Conservation (phyloP, 345 rosid genomes). For the Lumnitzera littorea region DNA sequence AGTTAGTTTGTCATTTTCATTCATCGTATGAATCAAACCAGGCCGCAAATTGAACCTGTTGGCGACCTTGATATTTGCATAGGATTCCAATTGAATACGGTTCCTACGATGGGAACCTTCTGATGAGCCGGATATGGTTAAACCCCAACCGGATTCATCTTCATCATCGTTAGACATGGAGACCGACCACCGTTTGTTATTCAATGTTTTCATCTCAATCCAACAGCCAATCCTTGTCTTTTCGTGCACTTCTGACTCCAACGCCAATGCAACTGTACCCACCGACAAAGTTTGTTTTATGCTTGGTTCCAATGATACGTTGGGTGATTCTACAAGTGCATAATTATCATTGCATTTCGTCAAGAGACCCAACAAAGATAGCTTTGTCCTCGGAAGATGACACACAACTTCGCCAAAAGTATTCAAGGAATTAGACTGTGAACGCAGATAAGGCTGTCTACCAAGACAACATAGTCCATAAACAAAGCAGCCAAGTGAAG, state of each 20-base stretch:
- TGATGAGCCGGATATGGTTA: constrained; percentile 43
- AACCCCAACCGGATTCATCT: constrained; percentile 77
- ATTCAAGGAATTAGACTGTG: constrained; percentile 26
- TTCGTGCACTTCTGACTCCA: constrained; percentile 63
- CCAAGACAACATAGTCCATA: constrained; percentile 21
- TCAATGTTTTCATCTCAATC: constrained; percentile 58
- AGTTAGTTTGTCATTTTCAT: constrained; percentile 38
- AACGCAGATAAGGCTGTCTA: no score
- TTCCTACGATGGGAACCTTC: constrained; percentile 33
- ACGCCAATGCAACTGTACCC: constrained; percentile 47
- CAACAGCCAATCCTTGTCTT: constrained; percentile 54
- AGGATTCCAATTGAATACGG: constrained; percentile 59
- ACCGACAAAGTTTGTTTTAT: constrained; percentile 14
- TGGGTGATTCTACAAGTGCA: constrained; percentile 17
- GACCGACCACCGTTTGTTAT: constrained; percentile 48
- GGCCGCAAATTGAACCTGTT: constrained; percentile 56
- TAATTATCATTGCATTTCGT: constrained; percentile 18
- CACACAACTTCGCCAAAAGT: constrained; percentile 68
- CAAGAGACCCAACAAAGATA: constrained; percentile 52
- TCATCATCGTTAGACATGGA: constrained; percentile 48
- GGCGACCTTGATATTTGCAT: constrained; percentile 41
- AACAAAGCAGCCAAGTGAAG: constrained; percentile 61
- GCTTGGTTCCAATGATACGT: constrained; percentile 14
- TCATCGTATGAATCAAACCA: constrained; percentile 48
- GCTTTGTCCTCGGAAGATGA: constrained; percentile 41